Evolutionary conservation across 305 asterid genomes (phyloP).

Genomic region (Fraxinus paxiana): DNA sequence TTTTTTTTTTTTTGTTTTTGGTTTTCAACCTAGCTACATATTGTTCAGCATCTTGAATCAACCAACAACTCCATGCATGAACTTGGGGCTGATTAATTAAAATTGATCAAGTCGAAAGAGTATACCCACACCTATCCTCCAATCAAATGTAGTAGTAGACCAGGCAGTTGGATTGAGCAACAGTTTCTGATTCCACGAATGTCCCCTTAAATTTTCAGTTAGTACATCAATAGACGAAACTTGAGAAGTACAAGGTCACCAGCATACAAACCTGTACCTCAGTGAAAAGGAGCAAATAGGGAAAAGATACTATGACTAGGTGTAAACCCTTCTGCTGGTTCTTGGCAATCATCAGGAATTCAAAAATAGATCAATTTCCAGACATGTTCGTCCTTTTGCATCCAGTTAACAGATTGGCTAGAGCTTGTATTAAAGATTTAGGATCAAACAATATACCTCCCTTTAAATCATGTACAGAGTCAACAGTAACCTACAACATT

Average conservation of each 20-base stretch:
- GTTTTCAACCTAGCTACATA: not conserved
- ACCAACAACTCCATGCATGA: not conserved
- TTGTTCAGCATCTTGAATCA: not conserved
- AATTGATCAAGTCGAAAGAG: not conserved
- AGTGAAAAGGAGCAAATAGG: not conserved
- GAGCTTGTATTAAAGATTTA: constrained; percentile 59
- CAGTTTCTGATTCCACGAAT: not conserved
- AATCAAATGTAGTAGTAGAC: not conserved
- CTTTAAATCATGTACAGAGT: constrained; percentile 57
- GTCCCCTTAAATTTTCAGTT: not conserved
- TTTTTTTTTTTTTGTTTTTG: not conserved
- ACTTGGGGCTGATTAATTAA: not conserved
- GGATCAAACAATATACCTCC: constrained; percentile 74
- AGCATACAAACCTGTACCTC: constrained; percentile 17
- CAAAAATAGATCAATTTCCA: constrained; percentile 14
- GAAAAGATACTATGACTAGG: not conserved
- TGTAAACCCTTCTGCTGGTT: not conserved
- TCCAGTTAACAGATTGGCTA: constrained; percentile 47
- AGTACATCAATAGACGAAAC: not conserved
- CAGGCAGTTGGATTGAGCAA: not conserved
- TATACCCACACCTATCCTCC: not conserved
- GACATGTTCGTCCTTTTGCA: constrained; percentile 13
- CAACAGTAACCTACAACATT: constrained; percentile 63
- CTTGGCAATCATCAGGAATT: not conserved
- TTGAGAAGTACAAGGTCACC: not conserved